These are phyloP conservation scores for Cytospora piceicola DNA, from an alignment of 2,329 filamentous ascomycete species.

Conservation along the genomic window DNA sequence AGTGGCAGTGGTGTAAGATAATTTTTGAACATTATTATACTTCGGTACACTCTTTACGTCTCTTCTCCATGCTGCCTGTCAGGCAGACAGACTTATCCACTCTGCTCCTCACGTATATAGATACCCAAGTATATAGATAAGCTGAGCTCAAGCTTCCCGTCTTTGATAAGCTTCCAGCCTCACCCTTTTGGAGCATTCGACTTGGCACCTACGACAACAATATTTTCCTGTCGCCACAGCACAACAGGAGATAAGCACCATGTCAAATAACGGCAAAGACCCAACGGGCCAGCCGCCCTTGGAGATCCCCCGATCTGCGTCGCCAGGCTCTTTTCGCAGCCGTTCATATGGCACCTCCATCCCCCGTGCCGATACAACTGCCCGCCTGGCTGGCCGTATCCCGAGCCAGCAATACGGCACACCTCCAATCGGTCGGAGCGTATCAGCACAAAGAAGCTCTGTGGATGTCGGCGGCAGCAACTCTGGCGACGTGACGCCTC, in stretches of 20 bases:
- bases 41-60: constrained; percentile 9
- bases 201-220: constrained; percentile 12
- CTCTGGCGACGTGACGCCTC: constrained; percentile 59
- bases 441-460: constrained; percentile 39
- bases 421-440: constrained; percentile 31
- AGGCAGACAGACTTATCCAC: constrained; percentile 13
- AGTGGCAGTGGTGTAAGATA: constrained; percentile 19
- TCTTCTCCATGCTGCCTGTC: constrained; percentile 8
- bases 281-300: constrained; percentile 40
- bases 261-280: constrained; percentile 37
- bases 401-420: constrained; percentile 48
- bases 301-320: constrained; percentile 49
- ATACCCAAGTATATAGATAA: constrained; percentile 2
- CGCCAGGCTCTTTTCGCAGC: constrained; percentile 49
- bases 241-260: constrained; percentile 24
- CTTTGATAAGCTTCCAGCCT: constrained; percentile 24
- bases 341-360: constrained; percentile 56
- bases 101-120: constrained; percentile 5
- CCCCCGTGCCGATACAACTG: constrained; percentile 63
- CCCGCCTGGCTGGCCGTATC: constrained; percentile 63
- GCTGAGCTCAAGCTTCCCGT: constrained; percentile 3
- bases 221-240: constrained; percentile 7
- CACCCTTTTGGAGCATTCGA: constrained; percentile 15
- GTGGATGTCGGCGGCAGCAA: constrained; percentile 43
- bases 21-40: constrained; percentile 4